phyloP scores from a whole-genome alignment of 2,329 filamentous ascomycete species.

The Colletotrichum cereale region DNA sequence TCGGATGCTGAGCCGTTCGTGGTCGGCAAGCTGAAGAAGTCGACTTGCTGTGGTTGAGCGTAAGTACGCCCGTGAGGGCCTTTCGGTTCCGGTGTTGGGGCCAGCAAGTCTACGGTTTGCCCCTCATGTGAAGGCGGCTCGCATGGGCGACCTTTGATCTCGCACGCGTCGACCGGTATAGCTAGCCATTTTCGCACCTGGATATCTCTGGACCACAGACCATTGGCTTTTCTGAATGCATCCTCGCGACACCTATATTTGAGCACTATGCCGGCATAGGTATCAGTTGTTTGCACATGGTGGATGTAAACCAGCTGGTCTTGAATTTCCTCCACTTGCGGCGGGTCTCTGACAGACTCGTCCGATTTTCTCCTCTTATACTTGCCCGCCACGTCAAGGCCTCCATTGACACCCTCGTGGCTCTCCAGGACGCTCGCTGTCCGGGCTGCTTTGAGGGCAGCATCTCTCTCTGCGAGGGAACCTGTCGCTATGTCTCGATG shows the following conservation, averaged over 20 bases:
- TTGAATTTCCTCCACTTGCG: slow-evolving; percentile 70
- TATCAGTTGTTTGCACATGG: slow-evolving; percentile 84
- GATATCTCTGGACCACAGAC: slow-evolving; percentile 95
- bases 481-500: slow-evolving; percentile 66
- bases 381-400: slow-evolving; percentile 65
- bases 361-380: slow-evolving; percentile 79
- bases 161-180: slow-evolving; percentile 90
- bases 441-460: slow-evolving; percentile 66
- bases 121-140: slow-evolving; percentile 62
- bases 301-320: slow-evolving; percentile 93
- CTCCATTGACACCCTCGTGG: slow-evolving; percentile 70
- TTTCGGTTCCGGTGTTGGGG: slow-evolving; percentile 58
- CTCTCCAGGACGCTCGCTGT: slow-evolving; percentile 72
- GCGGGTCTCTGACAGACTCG: slow-evolving; percentile 58
- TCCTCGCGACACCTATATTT: slow-evolving; percentile 90
- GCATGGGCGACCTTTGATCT: slow-evolving; percentile 80
- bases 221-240: slow-evolving; percentile 86
- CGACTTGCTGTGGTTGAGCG: slow-evolving; percentile 48
- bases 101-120: slow-evolving; percentile 63
- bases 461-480: slow-evolving; percentile 65
- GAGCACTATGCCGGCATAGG: slow-evolving; percentile 90
- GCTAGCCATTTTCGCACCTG: slow-evolving; percentile 85
- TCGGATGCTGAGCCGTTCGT: slow-evolving; percentile 14
- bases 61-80: slow-evolving; percentile 38
- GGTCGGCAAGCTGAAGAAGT: slow-evolving; percentile 39